Conservation (phyloP, 176 grass and related monocot genomes). For the Zea mays region Zm-B73-REFERENCE-NAM-5.0 NC_050096.1:227213001-227213500, state of each 20-base stretch:
- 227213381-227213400: not conserved
- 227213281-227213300: too few species aligned
- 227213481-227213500: not conserved
- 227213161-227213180: conserved; percentile 66
- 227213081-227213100: not conserved
- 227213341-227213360: too few species aligned
- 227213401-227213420: not conserved
- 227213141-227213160: conserved; percentile 32
- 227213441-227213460: not conserved
- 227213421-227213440: not conserved
- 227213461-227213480: not conserved
- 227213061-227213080: conserved; percentile 33
- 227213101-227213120: not conserved
- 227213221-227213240: not conserved
- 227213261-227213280: not conserved
- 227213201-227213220: not conserved
- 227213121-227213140: conserved; percentile 14
- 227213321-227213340: too few species aligned
- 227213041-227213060: conserved; percentile 36
- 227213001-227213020: conserved; percentile 26
- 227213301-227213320: too few species aligned
- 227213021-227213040: conserved; percentile 47
- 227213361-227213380: too few species aligned
- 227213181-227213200: conserved; percentile 16
- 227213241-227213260: not conserved